Evolutionary conservation across 495 filamentous ascomycete species (phyloP).

Genomic region (Neurospora sp.): DNA sequence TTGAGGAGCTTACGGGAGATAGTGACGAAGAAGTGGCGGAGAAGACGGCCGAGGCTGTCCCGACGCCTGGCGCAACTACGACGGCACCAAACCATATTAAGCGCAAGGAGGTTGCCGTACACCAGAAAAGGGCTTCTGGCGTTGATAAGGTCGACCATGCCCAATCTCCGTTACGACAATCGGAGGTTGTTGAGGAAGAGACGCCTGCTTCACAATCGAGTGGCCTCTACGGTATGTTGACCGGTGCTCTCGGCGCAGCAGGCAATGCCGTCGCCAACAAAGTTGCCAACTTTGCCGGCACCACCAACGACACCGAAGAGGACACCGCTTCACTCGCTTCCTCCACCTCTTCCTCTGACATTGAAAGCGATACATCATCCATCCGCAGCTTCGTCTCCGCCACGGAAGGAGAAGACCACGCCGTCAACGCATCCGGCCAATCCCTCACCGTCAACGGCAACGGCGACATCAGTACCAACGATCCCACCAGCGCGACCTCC

Average conservation of each 20-base stretch:
- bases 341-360: background rate
- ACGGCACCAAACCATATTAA: background rate
- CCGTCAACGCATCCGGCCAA: constrained; percentile 4
- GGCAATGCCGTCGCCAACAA: constrained; percentile 30
- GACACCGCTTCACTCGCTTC: background rate
- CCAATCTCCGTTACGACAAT: background rate
- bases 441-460: constrained; percentile 18
- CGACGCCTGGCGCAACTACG: background rate
- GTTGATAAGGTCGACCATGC: constrained; percentile 15
- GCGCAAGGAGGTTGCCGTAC: background rate
- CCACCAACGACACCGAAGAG: constrained; percentile 18
- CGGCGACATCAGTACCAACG: constrained; percentile 8
- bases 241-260: constrained; percentile 32
- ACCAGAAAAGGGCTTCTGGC: constrained; percentile 12
- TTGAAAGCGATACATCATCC: constrained; percentile 24
- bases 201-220: constrained; percentile 36
- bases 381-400: constrained; percentile 38
- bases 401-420: constrained; percentile 15
- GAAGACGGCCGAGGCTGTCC: constrained; percentile 1
- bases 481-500: constrained; percentile 15
- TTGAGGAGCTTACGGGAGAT: constrained; percentile 13
- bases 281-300: constrained; percentile 22
- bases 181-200: constrained; percentile 10
- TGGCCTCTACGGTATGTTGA: constrained; percentile 42
- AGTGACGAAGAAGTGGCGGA: constrained; percentile 6